These are phyloP conservation scores for Salix brachista DNA, from an alignment of 345 rosid species.

Conservation along the genomic window DNA sequence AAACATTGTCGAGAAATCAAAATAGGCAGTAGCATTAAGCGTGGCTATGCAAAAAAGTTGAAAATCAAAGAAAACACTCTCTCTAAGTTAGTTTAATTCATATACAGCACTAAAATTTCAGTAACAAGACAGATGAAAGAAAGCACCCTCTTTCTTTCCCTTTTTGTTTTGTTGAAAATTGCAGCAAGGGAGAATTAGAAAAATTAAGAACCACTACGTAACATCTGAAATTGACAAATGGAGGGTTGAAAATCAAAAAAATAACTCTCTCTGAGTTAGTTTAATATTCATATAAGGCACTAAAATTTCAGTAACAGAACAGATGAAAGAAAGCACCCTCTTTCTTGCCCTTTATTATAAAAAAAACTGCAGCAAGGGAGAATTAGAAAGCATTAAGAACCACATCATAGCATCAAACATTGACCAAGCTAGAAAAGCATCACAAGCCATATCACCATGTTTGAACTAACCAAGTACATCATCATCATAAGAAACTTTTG, in stretches of 20 bases:
- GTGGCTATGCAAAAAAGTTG: background rate
- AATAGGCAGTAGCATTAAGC: background rate
- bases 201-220: background rate
- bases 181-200: background rate
- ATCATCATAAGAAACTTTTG: constrained; percentile 58
- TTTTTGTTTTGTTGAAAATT: too few species aligned
- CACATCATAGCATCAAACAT: background rate
- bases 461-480: constrained; percentile 65
- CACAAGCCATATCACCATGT: constrained; percentile 8
- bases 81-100: background rate
- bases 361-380: background rate
- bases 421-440: background rate
- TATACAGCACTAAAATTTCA: background rate
- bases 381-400: background rate
- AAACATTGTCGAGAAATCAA: background rate
- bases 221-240: background rate
- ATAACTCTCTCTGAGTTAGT: background rate
- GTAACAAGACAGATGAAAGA: background rate
- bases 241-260: background rate
- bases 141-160: too few species aligned
- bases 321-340: too few species aligned
- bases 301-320: background rate
- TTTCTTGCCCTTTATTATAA: too few species aligned
- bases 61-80: background rate
- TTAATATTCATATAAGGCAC: background rate